Evolutionary conservation across 192 early-diverging fungal genomes (phyloP).

Genomic region (Coemansia guatemalensis): DNA sequence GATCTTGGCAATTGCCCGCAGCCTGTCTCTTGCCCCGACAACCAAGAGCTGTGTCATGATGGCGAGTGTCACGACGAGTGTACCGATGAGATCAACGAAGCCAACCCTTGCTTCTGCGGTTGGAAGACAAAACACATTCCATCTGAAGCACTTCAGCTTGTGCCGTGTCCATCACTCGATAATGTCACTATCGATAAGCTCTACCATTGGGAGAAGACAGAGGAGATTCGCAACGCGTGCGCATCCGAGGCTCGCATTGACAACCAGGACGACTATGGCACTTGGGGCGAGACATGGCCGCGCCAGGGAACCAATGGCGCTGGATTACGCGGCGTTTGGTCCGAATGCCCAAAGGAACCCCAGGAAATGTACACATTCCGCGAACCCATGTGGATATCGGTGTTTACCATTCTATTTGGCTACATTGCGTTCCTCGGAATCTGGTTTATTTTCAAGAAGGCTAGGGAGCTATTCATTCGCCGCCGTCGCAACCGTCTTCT

Average conservation of each 20-base stretch:
- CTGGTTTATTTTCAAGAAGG: conserved; percentile 19
- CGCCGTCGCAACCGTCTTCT: not conserved
- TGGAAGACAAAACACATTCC: conserved; percentile 27
- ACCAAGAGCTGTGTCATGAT: conserved; percentile 30
- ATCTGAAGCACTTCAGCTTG: conserved; percentile 10
- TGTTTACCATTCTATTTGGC: conserved; percentile 24
- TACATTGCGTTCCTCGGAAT: conserved; percentile 21
- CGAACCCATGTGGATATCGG: conserved; percentile 42
- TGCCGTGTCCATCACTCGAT: conserved; percentile 19
- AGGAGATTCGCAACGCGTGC: conserved; percentile 31
- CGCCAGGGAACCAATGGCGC: conserved; percentile 10
- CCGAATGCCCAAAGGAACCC: conserved; percentile 29
- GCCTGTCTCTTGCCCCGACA: conserved; percentile 16
- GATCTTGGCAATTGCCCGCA: conserved; percentile 33
- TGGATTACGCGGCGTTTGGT: conserved; percentile 19
- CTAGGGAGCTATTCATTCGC: conserved; percentile 1
- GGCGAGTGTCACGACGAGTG: conserved; percentile 33
- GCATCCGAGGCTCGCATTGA: conserved; percentile 17
- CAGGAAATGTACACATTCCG: conserved; percentile 38
- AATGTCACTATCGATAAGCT: conserved; percentile 44
- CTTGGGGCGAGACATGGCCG: conserved; percentile 25
- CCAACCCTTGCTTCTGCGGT: conserved; percentile 46
- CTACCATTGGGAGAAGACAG: conserved; percentile 19
- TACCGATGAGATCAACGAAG: conserved; percentile 25
- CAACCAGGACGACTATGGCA: conserved; percentile 21